Conservation (phyloP, 2,329 filamentous ascomycete species). For the Chaetothyriales sp. region DNA sequence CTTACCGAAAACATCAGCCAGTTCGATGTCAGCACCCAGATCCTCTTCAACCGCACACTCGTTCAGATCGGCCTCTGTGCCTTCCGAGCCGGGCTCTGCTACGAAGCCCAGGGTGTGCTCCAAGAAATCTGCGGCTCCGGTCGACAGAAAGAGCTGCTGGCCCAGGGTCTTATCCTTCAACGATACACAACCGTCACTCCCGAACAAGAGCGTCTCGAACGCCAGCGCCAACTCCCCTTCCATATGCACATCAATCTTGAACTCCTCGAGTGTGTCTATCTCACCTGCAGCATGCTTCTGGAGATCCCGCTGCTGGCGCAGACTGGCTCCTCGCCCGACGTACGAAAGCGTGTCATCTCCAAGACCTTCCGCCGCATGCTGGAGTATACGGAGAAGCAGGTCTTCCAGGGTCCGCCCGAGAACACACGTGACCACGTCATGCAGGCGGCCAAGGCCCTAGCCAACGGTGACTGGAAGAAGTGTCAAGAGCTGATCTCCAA, state of each 20-base stretch:
- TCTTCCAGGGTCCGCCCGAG: conserved; percentile 95
- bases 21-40: conserved; percentile 94
- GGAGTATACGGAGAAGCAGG: conserved; percentile 98
- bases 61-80: conserved; percentile 97
- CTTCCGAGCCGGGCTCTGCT: conserved; percentile 91
- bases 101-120: conserved; percentile 92
- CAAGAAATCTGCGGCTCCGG: conserved; percentile 97
- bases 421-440: conserved; percentile 99
- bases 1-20: conserved; percentile 92
- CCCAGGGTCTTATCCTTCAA: conserved; percentile 97
- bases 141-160: conserved; percentile 91
- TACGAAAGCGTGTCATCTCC: conserved; percentile 95
- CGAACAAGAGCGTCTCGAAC: conserved; percentile 93
- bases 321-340: conserved; percentile 87
- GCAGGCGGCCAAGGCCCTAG: conserved; percentile 94
- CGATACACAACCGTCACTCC: conserved; percentile 91
- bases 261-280: conserved; percentile 92
- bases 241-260: conserved; percentile 99
- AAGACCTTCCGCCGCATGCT: conserved; percentile 99
- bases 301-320: conserved; percentile 96
- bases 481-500: conserved; percentile 83
- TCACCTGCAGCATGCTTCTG: conserved; percentile 97
- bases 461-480: conserved; percentile 97
- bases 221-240: conserved; percentile 94
- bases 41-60: conserved; percentile 94